Evolutionary conservation across 768 basidiomycete species (phyloP).

Genomic region (Mycena epipterygia): DNA sequence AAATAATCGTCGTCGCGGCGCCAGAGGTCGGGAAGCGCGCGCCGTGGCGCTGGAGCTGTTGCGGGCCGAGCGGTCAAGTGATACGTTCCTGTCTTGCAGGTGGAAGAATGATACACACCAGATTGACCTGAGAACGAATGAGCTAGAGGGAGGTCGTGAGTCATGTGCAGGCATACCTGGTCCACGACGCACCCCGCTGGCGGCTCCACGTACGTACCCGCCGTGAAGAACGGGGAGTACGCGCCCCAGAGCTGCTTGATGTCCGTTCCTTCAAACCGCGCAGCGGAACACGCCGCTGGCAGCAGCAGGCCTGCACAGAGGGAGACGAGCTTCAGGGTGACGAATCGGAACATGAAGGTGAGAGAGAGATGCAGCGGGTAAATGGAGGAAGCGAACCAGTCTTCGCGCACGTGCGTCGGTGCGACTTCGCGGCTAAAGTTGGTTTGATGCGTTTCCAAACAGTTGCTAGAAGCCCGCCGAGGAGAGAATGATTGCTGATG

Average conservation of each 20-base stretch:
- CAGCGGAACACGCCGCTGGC: not conserved
- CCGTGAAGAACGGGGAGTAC: slow-evolving; percentile 72
- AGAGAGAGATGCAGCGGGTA: no score
- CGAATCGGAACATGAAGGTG: no score
- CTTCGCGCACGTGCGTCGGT: no score
- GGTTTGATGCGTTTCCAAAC: no score
- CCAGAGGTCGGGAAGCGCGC: slow-evolving; percentile 79
- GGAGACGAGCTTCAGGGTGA: not conserved
- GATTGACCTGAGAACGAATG: slow-evolving; percentile 61
- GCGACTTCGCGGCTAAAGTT: no score
- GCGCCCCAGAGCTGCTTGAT: slow-evolving; percentile 63
- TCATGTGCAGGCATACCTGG: slow-evolving; percentile 55
- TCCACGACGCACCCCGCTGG: slow-evolving; percentile 64
- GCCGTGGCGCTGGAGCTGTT: slow-evolving; percentile 84
- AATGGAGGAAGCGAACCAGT: no score
- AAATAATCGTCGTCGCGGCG: slow-evolving; percentile 56
- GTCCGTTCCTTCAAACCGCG: not conserved
- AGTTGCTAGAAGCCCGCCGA: no score
- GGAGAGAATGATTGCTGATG: no score
- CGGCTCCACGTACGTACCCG: slow-evolving; percentile 57
- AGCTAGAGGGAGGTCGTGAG: not conserved
- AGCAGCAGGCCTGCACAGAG: not conserved
- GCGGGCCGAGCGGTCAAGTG: no score
- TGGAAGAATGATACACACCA: slow-evolving; percentile 57
- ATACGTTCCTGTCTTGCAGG: no score